Evolutionary conservation across 2,329 filamentous ascomycete genomes (phyloP), one percentile per base, ranked within the genome.

Genomic region (Colletotrichum musicola): DNA sequence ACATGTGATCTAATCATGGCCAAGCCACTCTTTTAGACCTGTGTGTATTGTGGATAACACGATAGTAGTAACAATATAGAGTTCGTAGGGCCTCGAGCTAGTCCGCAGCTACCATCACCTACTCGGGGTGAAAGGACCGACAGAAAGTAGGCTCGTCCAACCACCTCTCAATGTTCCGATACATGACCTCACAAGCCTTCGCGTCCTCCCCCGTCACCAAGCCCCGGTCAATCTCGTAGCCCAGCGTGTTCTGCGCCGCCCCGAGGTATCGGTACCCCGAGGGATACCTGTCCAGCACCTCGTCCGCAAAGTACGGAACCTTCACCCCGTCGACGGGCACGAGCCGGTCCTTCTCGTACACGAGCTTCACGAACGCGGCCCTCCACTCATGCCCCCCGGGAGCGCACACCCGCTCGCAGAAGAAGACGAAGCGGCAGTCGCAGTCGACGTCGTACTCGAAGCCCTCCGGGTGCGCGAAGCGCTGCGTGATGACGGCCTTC

Each of bases 401-500:
- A 9, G 66, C 57, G 18, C 65, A 30, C 58, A 77, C 68, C 70
- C 77, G 76, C 64, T 80, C 75, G 73, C 79, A 82, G 73, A 85
- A 85, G 77, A 85, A 84, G 68, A 84, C 77, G 75, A 85, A 85
- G 25, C 81, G 82, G 70, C 79, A 82, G 75, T 86, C 84, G 74
- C 84, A 85, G 76, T 86, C 84, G 58, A 85, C 81, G 70, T 86
- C 84, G 71, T 80, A 84, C 69, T 80, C 75, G 65, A 77, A 69
- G 55, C 77, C 77, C 54, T 77, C 74, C 64, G 63, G 47, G 12
- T 72, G 68, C 51, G 57, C 72, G 76, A 86, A 85, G 44, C 84
- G 82, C 73, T 86, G 84, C 4, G 84, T 86, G 75, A 85, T 86
- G 62, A 84, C 86, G 9, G 83, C 83, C 78, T 86, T 86, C 84